phyloP scores from a whole-genome alignment of 169 alveolate genomes.

The Plasmodium gallinaceum region DNA sequence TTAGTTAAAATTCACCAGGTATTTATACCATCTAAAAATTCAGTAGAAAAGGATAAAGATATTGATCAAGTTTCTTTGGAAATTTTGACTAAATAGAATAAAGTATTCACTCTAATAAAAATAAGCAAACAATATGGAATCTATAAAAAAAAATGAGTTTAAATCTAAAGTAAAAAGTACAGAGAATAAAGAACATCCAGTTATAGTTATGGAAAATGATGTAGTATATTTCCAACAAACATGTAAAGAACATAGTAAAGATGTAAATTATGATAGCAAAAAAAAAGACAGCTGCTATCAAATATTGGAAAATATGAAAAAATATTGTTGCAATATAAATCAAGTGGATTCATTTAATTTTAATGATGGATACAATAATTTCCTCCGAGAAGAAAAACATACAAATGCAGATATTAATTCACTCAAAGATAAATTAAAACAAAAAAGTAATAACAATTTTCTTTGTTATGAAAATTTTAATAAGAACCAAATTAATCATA shows the following conservation, averaged over 20 bases:
- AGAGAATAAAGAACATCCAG: too few relatives aligned
- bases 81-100: too few relatives aligned
- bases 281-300: constrained; percentile 9
- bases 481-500: not conserved
- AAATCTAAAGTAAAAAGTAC: too few relatives aligned
- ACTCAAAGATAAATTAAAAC: constrained; percentile 6
- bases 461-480: not conserved
- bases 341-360: constrained; percentile 19
- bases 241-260: constrained; percentile 9
- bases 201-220: too few relatives aligned
- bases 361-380: not conserved
- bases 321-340: constrained; percentile 45
- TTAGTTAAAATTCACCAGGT: too few relatives aligned
- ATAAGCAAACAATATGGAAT: too few relatives aligned
- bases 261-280: not conserved
- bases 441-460: not conserved
- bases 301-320: constrained; percentile 18
- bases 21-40: too few relatives aligned
- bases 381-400: not conserved
- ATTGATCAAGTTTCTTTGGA: too few relatives aligned
- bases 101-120: too few relatives aligned
- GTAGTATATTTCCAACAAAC: not conserved
- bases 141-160: too few relatives aligned
- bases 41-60: too few relatives aligned
- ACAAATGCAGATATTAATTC: not conserved